phyloP scores from a whole-genome alignment of 73 alveolate species.

The Paramecium octaurelia region DNA sequence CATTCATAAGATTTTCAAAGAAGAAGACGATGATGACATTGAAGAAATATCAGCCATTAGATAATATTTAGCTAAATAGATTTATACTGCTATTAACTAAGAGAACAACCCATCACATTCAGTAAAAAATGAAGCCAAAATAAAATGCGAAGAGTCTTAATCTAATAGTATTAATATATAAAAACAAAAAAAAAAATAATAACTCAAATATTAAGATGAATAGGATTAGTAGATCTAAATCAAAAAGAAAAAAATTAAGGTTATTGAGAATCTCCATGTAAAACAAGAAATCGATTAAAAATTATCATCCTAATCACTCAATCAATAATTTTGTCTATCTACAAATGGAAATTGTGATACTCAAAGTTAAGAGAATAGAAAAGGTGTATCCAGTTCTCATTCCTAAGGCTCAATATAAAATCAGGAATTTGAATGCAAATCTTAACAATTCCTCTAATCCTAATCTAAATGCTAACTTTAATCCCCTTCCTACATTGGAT shows the following conservation, averaged over 20 bases:
- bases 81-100: background rate
- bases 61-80: background rate
- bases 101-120: background rate
- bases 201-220: background rate
- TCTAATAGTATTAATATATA: background rate
- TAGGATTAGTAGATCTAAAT: background rate
- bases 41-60: slow-evolving; percentile 24
- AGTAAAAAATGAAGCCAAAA: background rate
- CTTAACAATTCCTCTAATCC: background rate
- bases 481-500: background rate
- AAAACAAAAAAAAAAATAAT: background rate
- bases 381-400: background rate
- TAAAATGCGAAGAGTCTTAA: background rate
- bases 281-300: background rate
- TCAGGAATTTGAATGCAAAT: background rate
- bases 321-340: slow-evolving; percentile 3
- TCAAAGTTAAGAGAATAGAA: background rate
- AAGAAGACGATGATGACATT: slow-evolving; percentile 44
- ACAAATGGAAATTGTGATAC: slow-evolving; percentile 29
- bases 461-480: background rate
- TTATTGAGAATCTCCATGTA: background rate
- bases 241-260: background rate
- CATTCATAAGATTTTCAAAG: slow-evolving; percentile 2
- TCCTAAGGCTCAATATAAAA: background rate
- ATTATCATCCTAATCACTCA: background rate